phyloP scores from a whole-genome alignment of 164 flowering plant genomes.

The Litsea cubeba region DNA sequence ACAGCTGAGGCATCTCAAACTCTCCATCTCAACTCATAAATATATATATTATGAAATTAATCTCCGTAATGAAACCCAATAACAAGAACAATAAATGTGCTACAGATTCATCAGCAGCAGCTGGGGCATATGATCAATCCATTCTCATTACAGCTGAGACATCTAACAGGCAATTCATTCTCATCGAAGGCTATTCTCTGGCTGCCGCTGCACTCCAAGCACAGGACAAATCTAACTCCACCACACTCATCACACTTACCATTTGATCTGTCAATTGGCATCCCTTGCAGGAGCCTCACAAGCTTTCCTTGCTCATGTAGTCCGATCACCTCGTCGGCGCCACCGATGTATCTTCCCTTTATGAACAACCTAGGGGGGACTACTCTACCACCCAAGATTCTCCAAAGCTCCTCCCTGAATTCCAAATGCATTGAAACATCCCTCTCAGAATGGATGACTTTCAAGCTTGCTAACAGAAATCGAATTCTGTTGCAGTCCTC shows the following conservation, averaged over 20 bases:
- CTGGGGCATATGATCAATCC: slow-evolving; percentile 66
- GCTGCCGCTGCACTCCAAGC: slow-evolving; percentile 70
- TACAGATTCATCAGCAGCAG: slow-evolving; percentile 37
- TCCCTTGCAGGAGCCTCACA: slow-evolving; percentile 46
- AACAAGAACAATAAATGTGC: not conserved
- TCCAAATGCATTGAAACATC: slow-evolving; percentile 78
- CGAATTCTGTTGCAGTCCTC: slow-evolving; percentile 58
- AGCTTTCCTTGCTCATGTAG: slow-evolving; percentile 80
- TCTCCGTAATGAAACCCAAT: not conserved
- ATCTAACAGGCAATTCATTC: slow-evolving; percentile 22
- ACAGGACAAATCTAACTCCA: slow-evolving; percentile 50
- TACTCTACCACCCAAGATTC: slow-evolving; percentile 45
- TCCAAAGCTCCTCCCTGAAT: slow-evolving; percentile 70
- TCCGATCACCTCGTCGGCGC: slow-evolving; percentile 62
- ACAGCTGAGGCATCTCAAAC: not conserved
- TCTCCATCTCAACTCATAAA: not conserved
- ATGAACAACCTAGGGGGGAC: slow-evolving; percentile 79
- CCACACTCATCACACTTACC: slow-evolving; percentile 46
- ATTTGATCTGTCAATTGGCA: slow-evolving; percentile 23
- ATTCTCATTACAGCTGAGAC: slow-evolving; percentile 73
- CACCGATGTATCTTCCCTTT: slow-evolving; percentile 74
- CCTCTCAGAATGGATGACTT: slow-evolving; percentile 47
- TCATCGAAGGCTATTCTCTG: slow-evolving; percentile 31
- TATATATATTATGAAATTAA: too few relatives aligned
- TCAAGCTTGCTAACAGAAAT: slow-evolving; percentile 51